Percentiles rank a stretch among this genome's conserved stretches.
Conservation (phyloP, 768 basidiomycete genomes). For the Lepiota brunneoincarnata region DNA sequence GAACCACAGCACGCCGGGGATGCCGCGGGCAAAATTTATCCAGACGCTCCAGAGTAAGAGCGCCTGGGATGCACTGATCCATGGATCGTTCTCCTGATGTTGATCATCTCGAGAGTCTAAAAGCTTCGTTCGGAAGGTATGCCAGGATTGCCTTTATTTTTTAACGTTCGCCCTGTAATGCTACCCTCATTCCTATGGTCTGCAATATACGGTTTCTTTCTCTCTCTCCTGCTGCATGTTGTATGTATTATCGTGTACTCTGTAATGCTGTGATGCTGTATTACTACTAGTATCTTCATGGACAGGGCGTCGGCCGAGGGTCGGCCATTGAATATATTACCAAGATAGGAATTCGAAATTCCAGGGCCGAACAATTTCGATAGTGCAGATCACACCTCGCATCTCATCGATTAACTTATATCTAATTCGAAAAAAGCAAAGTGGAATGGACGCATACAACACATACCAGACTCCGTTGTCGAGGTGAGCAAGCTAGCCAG, state of each 20-base stretch:
- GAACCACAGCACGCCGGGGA: slow-evolving; percentile 21
- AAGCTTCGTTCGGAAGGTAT: not conserved
- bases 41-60: slow-evolving; percentile 58
- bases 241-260: slow-evolving; percentile 11
- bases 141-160: not conserved
- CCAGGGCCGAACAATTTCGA: not conserved
- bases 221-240: not conserved
- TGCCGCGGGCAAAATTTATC: slow-evolving; percentile 48
- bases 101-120: not conserved
- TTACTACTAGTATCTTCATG: not conserved
- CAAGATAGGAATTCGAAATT: not conserved
- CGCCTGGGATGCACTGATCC: slow-evolving; percentile 67
- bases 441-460: slow-evolving; percentile 64
- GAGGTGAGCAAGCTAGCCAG: slow-evolving; percentile 42
- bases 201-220: not conserved
- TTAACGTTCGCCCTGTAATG: not conserved
- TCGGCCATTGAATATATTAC: not conserved
- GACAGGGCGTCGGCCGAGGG: not conserved
- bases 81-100: slow-evolving; percentile 59
- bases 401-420: not conserved
- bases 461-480: slow-evolving; percentile 82
- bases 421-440: not conserved
- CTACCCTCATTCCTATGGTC: not conserved
- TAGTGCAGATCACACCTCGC: not conserved
- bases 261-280: slow-evolving; percentile 11